Evolutionary conservation across 495 filamentous ascomycete species (phyloP).

Genomic region (Xylaria longipes): DNA sequence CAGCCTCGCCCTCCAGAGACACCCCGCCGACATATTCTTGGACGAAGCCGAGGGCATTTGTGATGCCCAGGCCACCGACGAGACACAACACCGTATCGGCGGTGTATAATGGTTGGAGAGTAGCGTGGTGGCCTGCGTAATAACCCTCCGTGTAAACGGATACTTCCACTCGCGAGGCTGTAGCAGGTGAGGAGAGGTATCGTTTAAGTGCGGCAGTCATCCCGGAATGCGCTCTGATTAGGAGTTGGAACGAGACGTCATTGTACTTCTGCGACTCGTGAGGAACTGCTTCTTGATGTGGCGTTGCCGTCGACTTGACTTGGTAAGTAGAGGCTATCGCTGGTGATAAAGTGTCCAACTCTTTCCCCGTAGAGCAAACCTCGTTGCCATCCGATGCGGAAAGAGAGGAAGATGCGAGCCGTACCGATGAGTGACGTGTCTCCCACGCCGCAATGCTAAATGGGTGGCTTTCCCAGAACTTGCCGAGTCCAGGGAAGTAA

Average conservation of each 20-base stretch:
- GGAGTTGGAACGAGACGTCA: constrained; percentile 5
- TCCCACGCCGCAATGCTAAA: constrained; percentile 25
- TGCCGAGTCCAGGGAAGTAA: constrained; percentile 20
- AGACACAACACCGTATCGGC: constrained; percentile 20
- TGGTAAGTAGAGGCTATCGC: neutral
- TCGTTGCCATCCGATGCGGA: neutral
- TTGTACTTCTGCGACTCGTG: neutral
- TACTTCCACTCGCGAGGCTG: neutral
- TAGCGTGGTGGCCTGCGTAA: constrained; percentile 9
- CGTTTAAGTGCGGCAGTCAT: constrained; percentile 9
- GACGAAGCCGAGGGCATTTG: constrained; percentile 11
- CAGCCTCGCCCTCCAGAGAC: neutral
- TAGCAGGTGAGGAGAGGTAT: neutral
- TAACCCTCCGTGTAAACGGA: constrained; percentile 18
- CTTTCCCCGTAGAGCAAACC: neutral
- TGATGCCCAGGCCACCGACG: constrained; percentile 10
- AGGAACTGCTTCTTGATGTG: neutral
- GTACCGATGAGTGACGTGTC: neutral
- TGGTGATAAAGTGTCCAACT: neutral
- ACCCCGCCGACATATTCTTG: neutral
- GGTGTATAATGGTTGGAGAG: constrained; percentile 4
- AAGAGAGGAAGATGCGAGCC: constrained; percentile 10
- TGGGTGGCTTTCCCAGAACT: constrained; percentile 23
- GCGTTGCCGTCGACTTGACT: neutral
- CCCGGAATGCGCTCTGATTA: constrained; percentile 7